phyloP scores from a whole-genome alignment of 305 asterid genomes.

The Coffea humblotiana region DNA sequence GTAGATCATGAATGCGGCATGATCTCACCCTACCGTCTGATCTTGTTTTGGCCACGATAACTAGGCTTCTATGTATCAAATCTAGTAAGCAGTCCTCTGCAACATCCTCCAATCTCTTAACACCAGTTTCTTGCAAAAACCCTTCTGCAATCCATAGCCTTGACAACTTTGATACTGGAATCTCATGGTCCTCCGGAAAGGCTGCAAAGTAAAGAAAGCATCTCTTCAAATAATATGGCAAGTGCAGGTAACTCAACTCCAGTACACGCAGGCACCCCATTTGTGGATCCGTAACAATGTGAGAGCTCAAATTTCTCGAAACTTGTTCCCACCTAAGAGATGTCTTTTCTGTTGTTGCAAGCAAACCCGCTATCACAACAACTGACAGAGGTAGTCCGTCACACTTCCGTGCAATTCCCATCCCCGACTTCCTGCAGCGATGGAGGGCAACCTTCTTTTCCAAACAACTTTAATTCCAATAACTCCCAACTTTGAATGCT shows the following conservation, averaged over 20 bases:
- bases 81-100: conserved; percentile 26
- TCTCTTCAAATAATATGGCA: conserved; percentile 2
- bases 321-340: neutral
- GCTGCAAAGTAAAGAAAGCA: conserved; percentile 16
- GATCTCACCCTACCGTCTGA: neutral
- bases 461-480: neutral
- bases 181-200: neutral
- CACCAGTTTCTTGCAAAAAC: conserved; percentile 16
- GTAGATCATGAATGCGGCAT: conserved; percentile 25
- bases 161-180: neutral
- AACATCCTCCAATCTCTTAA: conserved; percentile 16
- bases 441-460: neutral
- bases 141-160: conserved; percentile 32
- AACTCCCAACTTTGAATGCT: neutral
- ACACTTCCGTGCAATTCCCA: neutral
- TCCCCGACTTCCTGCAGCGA: neutral
- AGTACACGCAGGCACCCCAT: neutral
- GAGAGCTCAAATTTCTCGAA: neutral
- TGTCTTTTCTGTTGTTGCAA: neutral
- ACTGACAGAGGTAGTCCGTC: conserved; percentile 2
- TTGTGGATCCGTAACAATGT: neutral
- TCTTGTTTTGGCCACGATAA: conserved; percentile 1
- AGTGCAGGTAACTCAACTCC: conserved; percentile 1
- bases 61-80: neutral
- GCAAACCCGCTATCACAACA: conserved; percentile 3